Evolutionary conservation across 208 protist species (phyloP).

Genomic region (Leptomonas pyrrhocoris): DNA sequence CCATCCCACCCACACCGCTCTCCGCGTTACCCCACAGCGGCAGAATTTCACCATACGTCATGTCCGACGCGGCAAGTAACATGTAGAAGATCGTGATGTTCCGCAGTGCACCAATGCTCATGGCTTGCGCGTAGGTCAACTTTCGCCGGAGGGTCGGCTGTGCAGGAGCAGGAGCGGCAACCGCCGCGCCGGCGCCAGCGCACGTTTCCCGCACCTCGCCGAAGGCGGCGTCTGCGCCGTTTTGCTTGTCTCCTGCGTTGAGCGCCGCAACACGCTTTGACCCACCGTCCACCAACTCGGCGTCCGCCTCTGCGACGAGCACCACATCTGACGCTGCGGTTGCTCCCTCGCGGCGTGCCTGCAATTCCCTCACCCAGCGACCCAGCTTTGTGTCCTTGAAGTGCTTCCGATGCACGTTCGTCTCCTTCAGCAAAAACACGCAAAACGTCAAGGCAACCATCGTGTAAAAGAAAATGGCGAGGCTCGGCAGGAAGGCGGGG

Average conservation of each 20-base stretch:
- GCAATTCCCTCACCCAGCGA: background rate
- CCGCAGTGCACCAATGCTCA: constrained; percentile 34
- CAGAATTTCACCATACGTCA: constrained; percentile 55
- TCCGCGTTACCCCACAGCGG: constrained; percentile 69
- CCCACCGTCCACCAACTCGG: background rate
- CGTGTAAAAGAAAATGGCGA: constrained; percentile 51
- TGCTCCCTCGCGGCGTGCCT: background rate
- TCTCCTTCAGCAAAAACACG: constrained; percentile 52
- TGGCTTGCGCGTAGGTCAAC: constrained; percentile 51
- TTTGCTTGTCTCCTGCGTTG: background rate
- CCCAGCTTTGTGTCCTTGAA: constrained; percentile 16
- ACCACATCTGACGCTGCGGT: background rate
- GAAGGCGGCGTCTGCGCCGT: background rate
- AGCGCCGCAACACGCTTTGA: background rate
- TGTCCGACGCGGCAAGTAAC: constrained; percentile 49
- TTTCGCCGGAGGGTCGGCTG: background rate
- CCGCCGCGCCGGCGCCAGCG: background rate
- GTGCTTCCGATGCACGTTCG: constrained; percentile 34
- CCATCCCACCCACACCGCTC: constrained; percentile 38
- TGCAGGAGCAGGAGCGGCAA: background rate
- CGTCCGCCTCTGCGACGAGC: background rate
- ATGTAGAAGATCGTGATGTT: constrained; percentile 61
- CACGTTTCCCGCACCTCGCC: background rate
- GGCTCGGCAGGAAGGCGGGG: constrained; percentile 58
- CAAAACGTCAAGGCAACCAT: constrained; percentile 36